Evolutionary conservation across 352 stramenopile species (phyloP).

Genomic region (Pythium aristosporum): DNA sequence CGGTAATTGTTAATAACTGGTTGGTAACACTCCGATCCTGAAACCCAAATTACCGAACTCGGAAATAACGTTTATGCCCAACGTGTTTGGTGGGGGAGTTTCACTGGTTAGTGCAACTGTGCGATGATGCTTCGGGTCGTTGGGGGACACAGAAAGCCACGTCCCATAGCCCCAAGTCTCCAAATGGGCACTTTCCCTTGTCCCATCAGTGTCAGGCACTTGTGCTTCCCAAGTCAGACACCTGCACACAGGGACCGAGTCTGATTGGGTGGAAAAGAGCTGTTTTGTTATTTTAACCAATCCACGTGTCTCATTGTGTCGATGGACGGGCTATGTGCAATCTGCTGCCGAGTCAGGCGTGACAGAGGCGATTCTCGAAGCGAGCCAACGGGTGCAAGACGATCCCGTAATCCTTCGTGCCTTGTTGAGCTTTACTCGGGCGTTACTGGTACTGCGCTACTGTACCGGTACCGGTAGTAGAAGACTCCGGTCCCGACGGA

Average conservation of each 20-base stretch:
- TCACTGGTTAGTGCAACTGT: neutral
- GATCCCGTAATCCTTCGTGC: too few species aligned
- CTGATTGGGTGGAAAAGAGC: neutral
- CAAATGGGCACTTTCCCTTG: neutral
- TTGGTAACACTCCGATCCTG: too few species aligned
- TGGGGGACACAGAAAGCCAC: neutral
- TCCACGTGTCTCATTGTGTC: neutral
- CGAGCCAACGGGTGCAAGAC: too few species aligned
- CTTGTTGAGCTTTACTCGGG: too few species aligned
- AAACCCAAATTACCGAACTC: too few species aligned
- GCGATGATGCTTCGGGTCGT: neutral
- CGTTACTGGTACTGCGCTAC: neutral
- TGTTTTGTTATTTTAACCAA: neutral
- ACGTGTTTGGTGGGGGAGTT: neutral
- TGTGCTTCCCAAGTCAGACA: neutral
- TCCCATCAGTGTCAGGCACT: neutral
- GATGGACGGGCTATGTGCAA: slow-evolving; percentile 13
- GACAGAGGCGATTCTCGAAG: too few species aligned
- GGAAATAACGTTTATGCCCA: too few species aligned
- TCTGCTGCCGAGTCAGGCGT: slow-evolving; percentile 3
- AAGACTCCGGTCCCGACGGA: neutral
- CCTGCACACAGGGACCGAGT: neutral
- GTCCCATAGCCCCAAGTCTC: neutral
- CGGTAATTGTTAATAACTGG: neutral
- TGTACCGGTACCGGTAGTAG: neutral